Evolutionary conservation across 148 eudicot genomes (phyloP).

Genomic region (Silene uniflora): DNA sequence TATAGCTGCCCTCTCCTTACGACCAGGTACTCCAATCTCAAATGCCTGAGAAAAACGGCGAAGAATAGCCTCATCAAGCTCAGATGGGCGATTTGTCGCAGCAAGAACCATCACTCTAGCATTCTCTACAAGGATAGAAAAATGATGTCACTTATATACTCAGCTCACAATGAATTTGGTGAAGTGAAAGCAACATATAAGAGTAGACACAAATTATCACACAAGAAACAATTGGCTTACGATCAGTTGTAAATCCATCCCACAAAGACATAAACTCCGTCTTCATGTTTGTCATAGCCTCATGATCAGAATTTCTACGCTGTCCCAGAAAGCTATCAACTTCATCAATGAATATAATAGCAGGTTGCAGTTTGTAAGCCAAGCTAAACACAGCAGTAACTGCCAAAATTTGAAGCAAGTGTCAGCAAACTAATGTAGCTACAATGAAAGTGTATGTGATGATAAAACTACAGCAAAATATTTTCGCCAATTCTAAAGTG

Average conservation of each 20-base stretch:
- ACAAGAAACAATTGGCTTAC: conserved; percentile 36
- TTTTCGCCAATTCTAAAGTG: background rate
- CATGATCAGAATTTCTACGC: conserved; percentile 75
- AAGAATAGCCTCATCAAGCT: conserved; percentile 96
- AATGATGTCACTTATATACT: background rate
- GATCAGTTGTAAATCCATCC: conserved; percentile 95
- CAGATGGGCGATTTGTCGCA: conserved; percentile 96
- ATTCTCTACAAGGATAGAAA: conserved; percentile 44
- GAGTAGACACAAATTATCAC: too few relatives aligned
- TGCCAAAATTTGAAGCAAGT: conserved; percentile 36
- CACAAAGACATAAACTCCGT: conserved; percentile 93
- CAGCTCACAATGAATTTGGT: too few relatives aligned
- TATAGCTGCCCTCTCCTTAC: conserved; percentile 63
- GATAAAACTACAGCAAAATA: background rate
- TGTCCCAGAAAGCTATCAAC: conserved; percentile 94
- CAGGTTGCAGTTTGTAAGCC: conserved; percentile 95
- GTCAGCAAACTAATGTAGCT: background rate
- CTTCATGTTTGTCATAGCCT: conserved; percentile 83
- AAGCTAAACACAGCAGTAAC: conserved; percentile 95
- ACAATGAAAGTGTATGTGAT: background rate
- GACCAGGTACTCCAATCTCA: conserved; percentile 88
- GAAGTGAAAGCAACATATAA: too few relatives aligned
- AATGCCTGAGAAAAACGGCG: conserved; percentile 93
- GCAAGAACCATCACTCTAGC: conserved; percentile 98
- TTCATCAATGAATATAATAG: conserved; percentile 91